These are phyloP conservation scores for Hypoxylon perforatum DNA, from an alignment of 495 filamentous ascomycete species.

Conservation along the genomic window DNA sequence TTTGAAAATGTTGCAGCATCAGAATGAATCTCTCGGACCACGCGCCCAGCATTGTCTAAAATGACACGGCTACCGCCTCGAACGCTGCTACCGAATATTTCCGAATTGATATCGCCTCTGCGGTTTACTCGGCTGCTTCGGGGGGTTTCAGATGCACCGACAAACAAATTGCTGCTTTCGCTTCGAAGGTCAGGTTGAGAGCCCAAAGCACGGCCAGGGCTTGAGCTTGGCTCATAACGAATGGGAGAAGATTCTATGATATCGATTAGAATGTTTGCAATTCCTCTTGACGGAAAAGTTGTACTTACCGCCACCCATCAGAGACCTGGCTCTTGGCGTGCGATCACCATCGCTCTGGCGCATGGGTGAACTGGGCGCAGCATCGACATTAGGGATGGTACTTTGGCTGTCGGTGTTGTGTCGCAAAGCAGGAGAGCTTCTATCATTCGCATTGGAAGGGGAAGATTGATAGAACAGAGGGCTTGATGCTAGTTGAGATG, in stretches of 20 bases:
- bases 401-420: slow-evolving; percentile 67
- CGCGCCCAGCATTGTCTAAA: slow-evolving; percentile 82
- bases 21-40: slow-evolving; percentile 70
- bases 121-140: slow-evolving; percentile 60
- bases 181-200: slow-evolving; percentile 75
- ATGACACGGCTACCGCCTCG: slow-evolving; percentile 76
- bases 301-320: slow-evolving; percentile 70
- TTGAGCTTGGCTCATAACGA: slow-evolving; percentile 87
- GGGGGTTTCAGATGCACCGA: slow-evolving; percentile 68
- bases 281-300: background rate
- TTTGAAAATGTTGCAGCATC: slow-evolving; percentile 90
- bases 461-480: slow-evolving; percentile 88
- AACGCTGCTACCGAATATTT: slow-evolving; percentile 73
- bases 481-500: slow-evolving; percentile 72
- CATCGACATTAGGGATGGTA: slow-evolving; percentile 62
- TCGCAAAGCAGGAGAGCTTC: slow-evolving; percentile 60
- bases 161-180: slow-evolving; percentile 87
- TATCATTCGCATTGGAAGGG: slow-evolving; percentile 63
- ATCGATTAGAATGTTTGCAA: slow-evolving; percentile 28
- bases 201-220: slow-evolving; percentile 70
- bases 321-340: slow-evolving; percentile 75
- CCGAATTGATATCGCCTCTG: slow-evolving; percentile 86
- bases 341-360: slow-evolving; percentile 65
- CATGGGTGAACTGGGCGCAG: slow-evolving; percentile 74
- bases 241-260: slow-evolving; percentile 86